Evolutionary conservation across 495 filamentous ascomycete species (phyloP), one percentile per base, ranked within the genome.

Genomic region (Penicillium herquei): DNA sequence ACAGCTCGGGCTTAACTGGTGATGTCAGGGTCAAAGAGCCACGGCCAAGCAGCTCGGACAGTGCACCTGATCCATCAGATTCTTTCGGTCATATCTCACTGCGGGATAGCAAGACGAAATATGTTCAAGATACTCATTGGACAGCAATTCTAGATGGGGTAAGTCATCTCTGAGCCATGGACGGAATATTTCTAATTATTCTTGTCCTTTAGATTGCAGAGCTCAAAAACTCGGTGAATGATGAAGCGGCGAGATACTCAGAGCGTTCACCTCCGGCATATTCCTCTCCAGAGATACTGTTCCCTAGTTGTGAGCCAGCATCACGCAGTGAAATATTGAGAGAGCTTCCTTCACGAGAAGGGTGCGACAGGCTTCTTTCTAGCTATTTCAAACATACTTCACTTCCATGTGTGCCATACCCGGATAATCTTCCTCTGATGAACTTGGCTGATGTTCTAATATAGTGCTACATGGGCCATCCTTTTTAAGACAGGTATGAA

Each of bases 211-310:
- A 87, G 84, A 91, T 95, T 50, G 74, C 87, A 30, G 90, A 96
- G 73, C 87, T 96, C 18, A 93, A 91, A 65, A 89, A 82, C 63
- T 92, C 87, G 64, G 94, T 89, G 56, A 56, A 64, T 26, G 74
- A 80, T 53, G 80, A 83, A 57, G 77, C 79, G 41, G 12, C 2
- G 2, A 51, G 31, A 26, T 26, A 1, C 26, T 13, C 18, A 7
- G 21, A 5, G 6, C 50, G 41, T 5, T 10, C 10, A 18, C 7
- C 10, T 3, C 12, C 12, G 0, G 13, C 12, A 34, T 12, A 11
- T 32, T 6, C 13, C 9, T 40, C 52, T 12, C 39, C 61, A 6
- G 58, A 43, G 1, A 12, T 65, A 13, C 11, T 59, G 18, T 49
- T 52, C 10, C 47, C 39, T 33, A 51, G 49, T 7, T 51, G 32